These are phyloP conservation scores for Ophiobolus disseminans DNA, from an alignment of 2,329 filamentous ascomycete genomes.

Conservation along the genomic window DNA sequence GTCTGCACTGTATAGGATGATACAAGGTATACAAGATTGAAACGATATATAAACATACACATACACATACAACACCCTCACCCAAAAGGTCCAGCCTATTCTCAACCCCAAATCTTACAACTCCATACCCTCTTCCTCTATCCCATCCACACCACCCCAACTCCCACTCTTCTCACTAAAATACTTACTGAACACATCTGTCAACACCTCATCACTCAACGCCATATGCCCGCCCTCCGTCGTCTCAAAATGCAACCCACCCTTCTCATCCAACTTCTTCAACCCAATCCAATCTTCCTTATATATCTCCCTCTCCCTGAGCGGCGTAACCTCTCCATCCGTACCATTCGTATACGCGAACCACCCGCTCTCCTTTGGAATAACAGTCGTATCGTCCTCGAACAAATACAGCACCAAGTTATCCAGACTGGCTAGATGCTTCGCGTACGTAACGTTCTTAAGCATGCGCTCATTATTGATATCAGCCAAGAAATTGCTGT, in stretches of 20 bases:
- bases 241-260: conserved; percentile 76
- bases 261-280: conserved; percentile 77
- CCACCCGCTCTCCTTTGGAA: conserved; percentile 91
- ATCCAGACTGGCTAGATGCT: conserved; percentile 72
- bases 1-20: no score
- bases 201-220: conserved; percentile 70
- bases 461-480: conserved; percentile 87
- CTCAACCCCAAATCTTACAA: conserved; percentile 20
- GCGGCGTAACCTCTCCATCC: conserved; percentile 64
- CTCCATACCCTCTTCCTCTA: conserved; percentile 34
- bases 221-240: conserved; percentile 84
- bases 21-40: no score
- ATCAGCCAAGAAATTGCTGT: conserved; percentile 90
- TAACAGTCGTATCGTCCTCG: conserved; percentile 80
- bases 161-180: conserved; percentile 58
- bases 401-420: conserved; percentile 92
- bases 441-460: conserved; percentile 78
- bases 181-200: conserved; percentile 69
- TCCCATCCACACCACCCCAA: conserved; percentile 12
- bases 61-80: not conserved
- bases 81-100: not conserved
- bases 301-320: conserved; percentile 77
- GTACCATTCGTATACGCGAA: conserved; percentile 80
- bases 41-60: not conserved
- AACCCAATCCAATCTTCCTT: conserved; percentile 93